Conservation (phyloP, 345 rosid species). For the Mangifera indica region DNA sequence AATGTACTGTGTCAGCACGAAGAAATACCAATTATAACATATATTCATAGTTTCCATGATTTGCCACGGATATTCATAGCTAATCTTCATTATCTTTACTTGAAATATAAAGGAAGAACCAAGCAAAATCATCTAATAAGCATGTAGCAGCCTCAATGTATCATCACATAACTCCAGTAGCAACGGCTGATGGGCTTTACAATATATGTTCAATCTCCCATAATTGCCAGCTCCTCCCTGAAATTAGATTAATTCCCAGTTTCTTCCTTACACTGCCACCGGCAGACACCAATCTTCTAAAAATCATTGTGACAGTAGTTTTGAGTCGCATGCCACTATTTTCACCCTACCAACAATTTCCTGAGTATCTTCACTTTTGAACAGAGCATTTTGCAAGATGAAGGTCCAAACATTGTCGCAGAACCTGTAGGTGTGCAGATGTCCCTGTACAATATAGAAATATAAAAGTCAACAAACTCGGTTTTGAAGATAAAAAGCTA, state of each 20-base stretch:
- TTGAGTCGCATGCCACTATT: conserved; percentile 97
- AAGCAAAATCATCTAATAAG: conserved; percentile 13
- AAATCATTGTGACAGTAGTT: conserved; percentile 74
- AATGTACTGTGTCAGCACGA: not conserved
- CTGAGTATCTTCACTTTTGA: conserved; percentile 63
- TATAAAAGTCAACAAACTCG: not conserved
- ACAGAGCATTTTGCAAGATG: conserved; percentile 70
- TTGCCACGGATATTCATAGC: conserved; percentile 1
- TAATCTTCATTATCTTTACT: conserved; percentile 10
- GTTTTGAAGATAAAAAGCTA: not conserved
- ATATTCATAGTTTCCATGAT: not conserved
- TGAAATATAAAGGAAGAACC: conserved; percentile 11
- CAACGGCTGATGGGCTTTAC: conserved; percentile 27
- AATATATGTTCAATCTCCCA: conserved; percentile 19
- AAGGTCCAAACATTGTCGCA: conserved; percentile 99
- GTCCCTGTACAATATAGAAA: conserved; percentile 57
- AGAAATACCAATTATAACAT: not conserved
- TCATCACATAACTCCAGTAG: not conserved
- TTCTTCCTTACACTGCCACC: conserved; percentile 15
- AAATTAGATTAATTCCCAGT: not conserved
- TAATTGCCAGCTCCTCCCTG: conserved; percentile 11
- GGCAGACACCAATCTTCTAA: conserved; percentile 10
- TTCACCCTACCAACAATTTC: conserved; percentile 79
- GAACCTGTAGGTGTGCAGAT: conserved; percentile 97
- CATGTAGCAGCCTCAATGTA: conserved; percentile 7